Conservation (phyloP, 257 asterid genomes). For the Fraxinus americana region DNA sequence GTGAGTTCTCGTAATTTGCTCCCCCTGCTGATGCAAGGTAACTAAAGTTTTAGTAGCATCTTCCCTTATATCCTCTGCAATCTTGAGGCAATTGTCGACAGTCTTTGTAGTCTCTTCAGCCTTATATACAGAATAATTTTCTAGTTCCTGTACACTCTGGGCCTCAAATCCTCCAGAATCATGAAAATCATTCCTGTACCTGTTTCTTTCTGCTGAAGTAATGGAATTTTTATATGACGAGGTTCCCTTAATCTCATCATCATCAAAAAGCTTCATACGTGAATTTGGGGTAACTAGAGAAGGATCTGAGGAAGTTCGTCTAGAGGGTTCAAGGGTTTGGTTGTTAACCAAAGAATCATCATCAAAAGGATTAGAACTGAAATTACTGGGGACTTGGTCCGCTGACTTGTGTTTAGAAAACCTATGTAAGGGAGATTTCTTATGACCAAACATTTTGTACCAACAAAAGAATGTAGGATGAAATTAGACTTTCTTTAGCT, state of each 20-base stretch:
- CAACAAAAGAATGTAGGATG: slow-evolving; percentile 16
- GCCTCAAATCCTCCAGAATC: slow-evolving; percentile 79
- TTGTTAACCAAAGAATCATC: slow-evolving; percentile 53
- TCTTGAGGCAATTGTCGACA: slow-evolving; percentile 74
- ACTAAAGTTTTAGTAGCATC: slow-evolving; percentile 84
- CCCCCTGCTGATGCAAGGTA: slow-evolving; percentile 93
- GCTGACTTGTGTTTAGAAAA: slow-evolving; percentile 49
- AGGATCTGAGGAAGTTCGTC: slow-evolving; percentile 67
- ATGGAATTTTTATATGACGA: slow-evolving; percentile 42
- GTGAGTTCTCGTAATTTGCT: slow-evolving; percentile 85
- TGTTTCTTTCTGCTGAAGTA: slow-evolving; percentile 52
- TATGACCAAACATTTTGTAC: slow-evolving; percentile 63
- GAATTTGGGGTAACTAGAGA: slow-evolving; percentile 34
- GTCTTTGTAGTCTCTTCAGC: slow-evolving; percentile 83
- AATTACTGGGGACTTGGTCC: slow-evolving; percentile 29
- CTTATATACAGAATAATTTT: slow-evolving; percentile 67
- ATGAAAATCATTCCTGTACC: slow-evolving; percentile 66
- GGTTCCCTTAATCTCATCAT: slow-evolving; percentile 44
- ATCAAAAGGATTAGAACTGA: slow-evolving; percentile 72
- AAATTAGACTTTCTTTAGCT: slow-evolving; percentile 19
- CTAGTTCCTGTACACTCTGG: slow-evolving; percentile 76
- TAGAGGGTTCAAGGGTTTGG: slow-evolving; percentile 47
- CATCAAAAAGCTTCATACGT: slow-evolving; percentile 68
- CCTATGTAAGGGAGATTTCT: slow-evolving; percentile 59
- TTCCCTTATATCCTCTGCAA: slow-evolving; percentile 92